Evolutionary conservation across 139 green algal genomes (phyloP), one percentile per base, ranked within the genome.

Genomic region (Axilococcus clingmanii): DNA sequence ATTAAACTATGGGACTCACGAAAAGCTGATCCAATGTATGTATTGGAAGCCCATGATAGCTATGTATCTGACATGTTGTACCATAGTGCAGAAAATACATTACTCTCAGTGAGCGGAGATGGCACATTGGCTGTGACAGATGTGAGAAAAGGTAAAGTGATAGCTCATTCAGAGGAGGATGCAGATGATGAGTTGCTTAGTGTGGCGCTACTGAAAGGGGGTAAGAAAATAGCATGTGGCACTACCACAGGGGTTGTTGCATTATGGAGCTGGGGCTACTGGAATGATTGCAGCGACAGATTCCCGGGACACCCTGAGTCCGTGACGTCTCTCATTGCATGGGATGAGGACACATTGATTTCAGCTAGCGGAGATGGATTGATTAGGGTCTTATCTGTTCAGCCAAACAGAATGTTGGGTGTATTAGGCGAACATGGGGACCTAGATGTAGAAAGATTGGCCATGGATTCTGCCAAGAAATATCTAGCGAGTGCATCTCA

Each of bases 131-230:
- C 62, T 9, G 64, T 89, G 17, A 72, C 75, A 27, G 80, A 89
- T 59, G 46, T 83, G 22, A 48, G 63, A 1, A 63, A 48, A 4
- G 35, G 40, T 36, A 80, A 79, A 64, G 32, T 74, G 6, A 9
- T 69, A 32, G 68, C 65, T 25, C 56, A 55, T 49, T 81, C 76
- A n/a, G 87, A 95, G 63, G 67, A 74, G 24, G 81, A 93, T 47
- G 75, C 67, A 0, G 89, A 97, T 30, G 89, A 97, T 48, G 89
- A 97, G 76, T 59, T 97, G 50, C 65, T 95, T 53, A 87, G 69
- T 15, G 71, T 86, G 24, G 69, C 43, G 8, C 47, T 85, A 2
- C 8, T 86, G 9, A 91, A 89, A 61, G 47, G 55, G 16, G 76
- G 83, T n/a, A 65, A 49, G 7, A 89, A 94, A 78, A 63, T 83